phyloP scores from a whole-genome alignment of 148 eudicot species.

The Amaranthus palmeri region DNA sequence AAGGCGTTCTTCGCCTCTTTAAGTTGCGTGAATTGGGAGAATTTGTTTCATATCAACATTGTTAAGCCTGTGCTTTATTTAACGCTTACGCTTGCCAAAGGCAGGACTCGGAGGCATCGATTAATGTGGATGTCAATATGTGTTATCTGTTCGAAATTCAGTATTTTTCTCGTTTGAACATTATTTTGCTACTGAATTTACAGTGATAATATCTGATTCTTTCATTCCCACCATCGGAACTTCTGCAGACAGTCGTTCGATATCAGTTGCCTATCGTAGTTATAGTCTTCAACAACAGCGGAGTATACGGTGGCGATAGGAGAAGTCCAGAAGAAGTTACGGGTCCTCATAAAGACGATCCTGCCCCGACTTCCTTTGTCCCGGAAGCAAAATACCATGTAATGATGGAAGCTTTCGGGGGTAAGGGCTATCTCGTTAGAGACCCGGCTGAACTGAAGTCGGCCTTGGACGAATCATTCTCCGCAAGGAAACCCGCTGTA shows the following conservation, averaged over 20 bases:
- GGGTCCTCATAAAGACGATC: slow-evolving; percentile 82
- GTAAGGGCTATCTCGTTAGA: slow-evolving; percentile 75
- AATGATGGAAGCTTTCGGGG: slow-evolving; percentile 79
- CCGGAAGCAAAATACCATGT: slow-evolving; percentile 71
- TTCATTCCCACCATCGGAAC: background rate
- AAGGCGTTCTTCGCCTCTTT: background rate
- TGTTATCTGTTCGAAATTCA: background rate
- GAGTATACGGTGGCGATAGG: slow-evolving; percentile 90
- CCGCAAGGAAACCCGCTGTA: slow-evolving; percentile 81
- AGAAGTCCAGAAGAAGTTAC: slow-evolving; percentile 70
- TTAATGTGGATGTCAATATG: background rate
- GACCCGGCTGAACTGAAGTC: slow-evolving; percentile 72
- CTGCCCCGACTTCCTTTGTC: slow-evolving; percentile 90
- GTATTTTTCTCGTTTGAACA: background rate
- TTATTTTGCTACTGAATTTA: background rate
- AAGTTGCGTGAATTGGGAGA: too few species aligned
- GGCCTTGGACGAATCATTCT: slow-evolving; percentile 70
- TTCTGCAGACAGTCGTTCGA: slow-evolving; percentile 73
- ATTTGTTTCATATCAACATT: background rate
- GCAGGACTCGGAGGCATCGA: too few species aligned
- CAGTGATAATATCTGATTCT: background rate
- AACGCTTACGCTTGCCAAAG: background rate
- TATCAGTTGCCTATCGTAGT: slow-evolving; percentile 81
- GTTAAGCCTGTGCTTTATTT: background rate
- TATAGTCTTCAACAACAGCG: slow-evolving; percentile 89